Conservation (phyloP, 371 early-diverging fungal genomes). For the Mortierella sp. region DNA sequence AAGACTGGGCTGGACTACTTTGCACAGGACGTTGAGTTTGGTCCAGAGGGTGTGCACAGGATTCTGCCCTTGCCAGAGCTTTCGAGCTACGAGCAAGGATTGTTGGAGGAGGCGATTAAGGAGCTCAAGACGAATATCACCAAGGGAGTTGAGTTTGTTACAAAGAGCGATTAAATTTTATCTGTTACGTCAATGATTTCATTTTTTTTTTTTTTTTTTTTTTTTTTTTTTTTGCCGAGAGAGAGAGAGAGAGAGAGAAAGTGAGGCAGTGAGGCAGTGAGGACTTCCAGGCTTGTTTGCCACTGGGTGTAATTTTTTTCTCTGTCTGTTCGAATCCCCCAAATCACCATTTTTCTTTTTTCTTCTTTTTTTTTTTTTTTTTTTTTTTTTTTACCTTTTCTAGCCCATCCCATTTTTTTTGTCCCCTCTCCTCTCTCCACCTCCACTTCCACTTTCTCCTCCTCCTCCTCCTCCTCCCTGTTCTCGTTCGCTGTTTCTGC, state of each 20-base stretch:
- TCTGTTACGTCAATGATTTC: neutral
- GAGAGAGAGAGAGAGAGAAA: too few species aligned
- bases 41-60: constrained; percentile 78
- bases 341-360: constrained; percentile 1
- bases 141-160: constrained; percentile 71
- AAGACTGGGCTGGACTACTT: constrained; percentile 77
- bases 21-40: constrained; percentile 86
- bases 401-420: neutral
- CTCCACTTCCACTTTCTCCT: neutral
- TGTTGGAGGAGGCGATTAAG: constrained; percentile 73
- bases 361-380: neutral
- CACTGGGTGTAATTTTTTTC: too few species aligned
- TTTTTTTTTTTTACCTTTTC: neutral
- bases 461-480: neutral
- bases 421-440: neutral
- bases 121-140: constrained; percentile 86
- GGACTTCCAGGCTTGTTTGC: too few species aligned
- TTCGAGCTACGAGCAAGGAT: constrained; percentile 74
- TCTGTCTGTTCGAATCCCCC: too few species aligned
- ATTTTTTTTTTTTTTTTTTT: neutral
- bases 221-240: neutral
- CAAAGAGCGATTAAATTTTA: constrained; percentile 14
- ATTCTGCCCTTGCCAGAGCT: constrained; percentile 76
- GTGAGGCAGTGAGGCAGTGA: too few species aligned
- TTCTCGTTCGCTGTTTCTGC: neutral